Base-by-base conservation (phyloP, 1,284 basidiomycete genomes). In the Fomitopsis palustris region DNA sequence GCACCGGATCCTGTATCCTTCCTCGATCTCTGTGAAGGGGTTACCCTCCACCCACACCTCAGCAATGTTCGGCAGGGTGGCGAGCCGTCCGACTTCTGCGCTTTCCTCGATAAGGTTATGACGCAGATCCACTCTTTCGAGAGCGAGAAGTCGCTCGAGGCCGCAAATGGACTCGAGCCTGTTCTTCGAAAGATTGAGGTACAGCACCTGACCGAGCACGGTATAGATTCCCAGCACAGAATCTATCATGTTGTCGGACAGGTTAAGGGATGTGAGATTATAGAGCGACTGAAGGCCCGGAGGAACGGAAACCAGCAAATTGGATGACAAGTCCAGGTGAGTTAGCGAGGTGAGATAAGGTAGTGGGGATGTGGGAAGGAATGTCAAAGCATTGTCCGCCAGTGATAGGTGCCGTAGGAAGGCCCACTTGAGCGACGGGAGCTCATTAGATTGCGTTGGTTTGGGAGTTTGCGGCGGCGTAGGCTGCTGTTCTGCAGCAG, bases 161-260 rank as follows among this genome's bases (percentile, higher is more conserved):
- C 96, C 96, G 64, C 94, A 95, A 55, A 99, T 84, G 23, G 93
- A 95, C 69, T 96, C 93, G 52, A 98, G 84, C 1, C 96, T 87
- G 70, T 99, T 99, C 57, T 81, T 79, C 0, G 91, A 82, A 17
- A 97, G 81, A 70, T 95, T 93, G 65, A 97, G 77, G 5, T 81
- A 79, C 21, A 87, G 78, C 41, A 96, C 80, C 62, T 89, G 87
- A 2, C 92, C 92, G n/a, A 96, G 81, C 59, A 86, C 83, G 37
- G 83, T 83, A 68, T 93, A 91, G 54, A 96, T 95, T 29, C 92
- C 93, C 3, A 96, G 82, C 17, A 98, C 90, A 6, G 95, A 96
- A 68, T 96, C 95, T 65, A 99, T 95, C 84, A 98, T 91, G 77
- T 99, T 98, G 74, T 95, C 90, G 17, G 91, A 83, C 19, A 99